Evolutionary conservation across 768 basidiomycete species (phyloP), one percentile per base, ranked within the genome.

Genomic region (Neoboletus magnificus): DNA sequence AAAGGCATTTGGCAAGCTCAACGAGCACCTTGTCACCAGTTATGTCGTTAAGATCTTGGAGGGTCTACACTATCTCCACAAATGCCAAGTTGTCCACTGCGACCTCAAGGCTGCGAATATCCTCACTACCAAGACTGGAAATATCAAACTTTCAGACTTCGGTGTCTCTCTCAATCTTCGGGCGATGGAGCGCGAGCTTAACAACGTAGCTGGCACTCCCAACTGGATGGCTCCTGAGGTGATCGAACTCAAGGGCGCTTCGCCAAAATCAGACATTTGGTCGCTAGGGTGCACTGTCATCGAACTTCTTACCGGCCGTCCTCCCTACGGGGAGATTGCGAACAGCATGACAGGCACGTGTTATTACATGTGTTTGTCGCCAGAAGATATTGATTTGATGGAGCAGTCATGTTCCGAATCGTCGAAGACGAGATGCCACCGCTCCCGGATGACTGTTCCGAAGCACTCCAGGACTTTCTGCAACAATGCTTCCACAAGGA

Each of bases 221-320:
- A 96, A 98, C 66, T 99, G 96, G 96, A 98, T 99, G 94, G 95
- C 95, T 12, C 96, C 96, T 3, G 96, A 99, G 72, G 91, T 98
- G 48, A 98, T 99, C 58, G 88, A 93, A 68, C 82, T 98, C 52
- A 89, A 93, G 69, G 95, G 95, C 4, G 91, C 96, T 9, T 89
- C 91, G n/a, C 79, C 87, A 0, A 93, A 93, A 64, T 88, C 91
- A 27, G 94, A 97, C 68, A 95, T 97, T 32, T 97, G 94, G 94
- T 96, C 93, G 0, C 73, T 99, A 59, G 96, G 86, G 1, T 97
- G 95, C 67, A 98, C 96, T 4, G 85, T 98, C 62, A 85, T 96
- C 62, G 96, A 99, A 73, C 79, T 99, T 25, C 76, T 98, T 60
- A 96, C 93, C 7, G 96, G 96, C 2, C 79, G 83, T 30, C 96